These are phyloP conservation scores for Arctium lappa DNA, from an alignment of 129 eudicot species.

Conservation along the genomic window DNA sequence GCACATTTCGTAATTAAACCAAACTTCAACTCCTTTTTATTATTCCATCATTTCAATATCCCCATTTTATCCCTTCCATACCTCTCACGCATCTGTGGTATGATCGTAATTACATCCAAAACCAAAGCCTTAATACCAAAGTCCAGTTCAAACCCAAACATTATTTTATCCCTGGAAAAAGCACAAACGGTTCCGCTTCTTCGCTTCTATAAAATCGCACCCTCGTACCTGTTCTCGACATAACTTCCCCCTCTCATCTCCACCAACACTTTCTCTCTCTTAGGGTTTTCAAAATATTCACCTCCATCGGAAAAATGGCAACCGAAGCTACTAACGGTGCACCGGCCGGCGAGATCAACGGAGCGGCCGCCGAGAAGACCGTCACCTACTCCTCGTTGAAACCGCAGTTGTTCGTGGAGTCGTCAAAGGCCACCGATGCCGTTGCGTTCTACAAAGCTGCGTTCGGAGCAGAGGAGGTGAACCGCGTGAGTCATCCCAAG, in stretches of 20 bases:
- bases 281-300: slow-evolving; percentile 24
- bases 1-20: slow-evolving; percentile 16
- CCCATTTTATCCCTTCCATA: slow-evolving; percentile 15
- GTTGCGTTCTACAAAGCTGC: slow-evolving; percentile 80
- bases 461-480: slow-evolving; percentile 80
- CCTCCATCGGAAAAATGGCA: slow-evolving; percentile 7
- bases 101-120: slow-evolving; percentile 4
- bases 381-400: slow-evolving; percentile 61
- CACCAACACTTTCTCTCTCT: slow-evolving; percentile 41
- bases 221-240: slow-evolving; percentile 20
- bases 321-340: slow-evolving; percentile 49
- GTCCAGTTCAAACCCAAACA: slow-evolving; percentile 21
- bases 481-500: slow-evolving; percentile 58
- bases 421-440: slow-evolving; percentile 67
- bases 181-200: slow-evolving; percentile 57
- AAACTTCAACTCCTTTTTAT: not conserved
- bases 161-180: slow-evolving; percentile 24
- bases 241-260: slow-evolving; percentile 2
- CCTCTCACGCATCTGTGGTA: not conserved
- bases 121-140: not conserved
- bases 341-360: slow-evolving; percentile 20
- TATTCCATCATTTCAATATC: not conserved
- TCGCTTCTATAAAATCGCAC: slow-evolving; percentile 48
- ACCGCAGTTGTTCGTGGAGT: slow-evolving; percentile 62
- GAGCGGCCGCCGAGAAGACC: slow-evolving; percentile 29